Percentiles rank a stretch among this genome's conserved stretches.
Evolutionary conservation across 1,139 yeast species (phyloP).

Genomic region (Blastobotrys ciferrii): DNA sequence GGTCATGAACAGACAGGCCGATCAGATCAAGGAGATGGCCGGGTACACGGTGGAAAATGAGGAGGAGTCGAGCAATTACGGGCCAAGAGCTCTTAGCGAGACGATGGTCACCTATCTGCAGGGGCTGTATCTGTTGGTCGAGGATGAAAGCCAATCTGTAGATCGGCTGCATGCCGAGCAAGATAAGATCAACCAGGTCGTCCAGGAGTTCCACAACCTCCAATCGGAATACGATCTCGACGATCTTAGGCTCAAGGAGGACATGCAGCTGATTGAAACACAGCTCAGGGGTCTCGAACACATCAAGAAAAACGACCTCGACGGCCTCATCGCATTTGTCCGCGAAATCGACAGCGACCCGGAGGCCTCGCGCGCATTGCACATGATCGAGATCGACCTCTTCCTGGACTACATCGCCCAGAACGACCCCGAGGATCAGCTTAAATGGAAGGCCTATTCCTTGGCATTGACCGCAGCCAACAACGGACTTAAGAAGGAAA

Average conservation of each 20-base stretch:
- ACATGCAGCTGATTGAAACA: background rate
- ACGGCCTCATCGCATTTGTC: conserved; percentile 4
- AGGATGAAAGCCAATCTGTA: conserved; percentile 3
- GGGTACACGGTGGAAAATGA: conserved; percentile 4
- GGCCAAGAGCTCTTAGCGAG: conserved; percentile 18
- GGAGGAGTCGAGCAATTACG: conserved; percentile 8
- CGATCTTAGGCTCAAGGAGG: background rate
- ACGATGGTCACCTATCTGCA: conserved; percentile 20
- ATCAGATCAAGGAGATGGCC: conserved; percentile 13
- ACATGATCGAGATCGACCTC: conserved; percentile 28
- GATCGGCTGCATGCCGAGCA: background rate
- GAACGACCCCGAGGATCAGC: background rate
- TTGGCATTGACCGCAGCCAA: conserved; percentile 1
- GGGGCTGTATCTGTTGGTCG: conserved; percentile 16
- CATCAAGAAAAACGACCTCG: background rate
- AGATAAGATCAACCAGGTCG: background rate
- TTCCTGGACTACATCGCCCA: conserved; percentile 21
- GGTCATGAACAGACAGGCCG: conserved; percentile 24
- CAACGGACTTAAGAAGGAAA: background rate
- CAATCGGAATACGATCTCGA: background rate
- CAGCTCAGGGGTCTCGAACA: background rate
- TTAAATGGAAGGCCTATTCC: conserved; percentile 2
- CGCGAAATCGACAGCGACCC: conserved; percentile 5
- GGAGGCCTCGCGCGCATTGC: background rate
- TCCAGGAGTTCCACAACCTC: background rate